Evolutionary conservation across 352 stramenopile species (phyloP).

Genomic region (Globisporangium nodosum): DNA sequence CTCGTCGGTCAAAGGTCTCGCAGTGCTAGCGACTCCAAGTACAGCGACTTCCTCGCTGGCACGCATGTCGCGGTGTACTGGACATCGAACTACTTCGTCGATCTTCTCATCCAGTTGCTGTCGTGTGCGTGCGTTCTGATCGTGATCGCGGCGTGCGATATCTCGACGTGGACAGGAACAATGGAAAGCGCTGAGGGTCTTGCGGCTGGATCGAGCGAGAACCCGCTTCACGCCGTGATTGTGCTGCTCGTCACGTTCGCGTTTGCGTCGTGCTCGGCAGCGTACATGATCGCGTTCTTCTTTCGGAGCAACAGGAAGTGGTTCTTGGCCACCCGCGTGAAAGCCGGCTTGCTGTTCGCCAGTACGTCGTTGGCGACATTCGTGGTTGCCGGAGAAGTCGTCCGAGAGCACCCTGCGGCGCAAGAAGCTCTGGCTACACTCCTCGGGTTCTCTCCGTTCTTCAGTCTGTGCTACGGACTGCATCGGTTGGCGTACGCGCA

Average conservation of each 20-base stretch:
- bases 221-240: slow-evolving; percentile 11
- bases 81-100: slow-evolving; percentile 91
- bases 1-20: slow-evolving; percentile 83
- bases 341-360: slow-evolving; percentile 14
- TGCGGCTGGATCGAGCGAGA: slow-evolving; percentile 16
- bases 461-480: slow-evolving; percentile 17
- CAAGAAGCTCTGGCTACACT: slow-evolving; percentile 12
- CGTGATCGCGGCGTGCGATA: slow-evolving; percentile 32
- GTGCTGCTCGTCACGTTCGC: slow-evolving; percentile 20
- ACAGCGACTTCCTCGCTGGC: slow-evolving; percentile 90
- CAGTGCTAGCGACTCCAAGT: slow-evolving; percentile 85
- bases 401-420: not conserved
- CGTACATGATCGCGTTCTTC: slow-evolving; percentile 15
- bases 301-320: slow-evolving; percentile 1
- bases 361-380: slow-evolving; percentile 15
- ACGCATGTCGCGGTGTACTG: slow-evolving; percentile 91
- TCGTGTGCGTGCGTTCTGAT: slow-evolving; percentile 26
- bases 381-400: slow-evolving; percentile 2
- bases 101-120: slow-evolving; percentile 85
- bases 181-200: slow-evolving; percentile 17
- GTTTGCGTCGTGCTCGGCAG: slow-evolving; percentile 12
- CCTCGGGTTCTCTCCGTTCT: slow-evolving; percentile 22
- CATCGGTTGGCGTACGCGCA: slow-evolving; percentile 9
- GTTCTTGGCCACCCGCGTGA: slow-evolving; percentile 6
- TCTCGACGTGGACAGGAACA: slow-evolving; percentile 26